These are phyloP conservation scores for Sinapis alba DNA, from an alignment of 441 rosid genomes.

Conservation along the genomic window DNA sequence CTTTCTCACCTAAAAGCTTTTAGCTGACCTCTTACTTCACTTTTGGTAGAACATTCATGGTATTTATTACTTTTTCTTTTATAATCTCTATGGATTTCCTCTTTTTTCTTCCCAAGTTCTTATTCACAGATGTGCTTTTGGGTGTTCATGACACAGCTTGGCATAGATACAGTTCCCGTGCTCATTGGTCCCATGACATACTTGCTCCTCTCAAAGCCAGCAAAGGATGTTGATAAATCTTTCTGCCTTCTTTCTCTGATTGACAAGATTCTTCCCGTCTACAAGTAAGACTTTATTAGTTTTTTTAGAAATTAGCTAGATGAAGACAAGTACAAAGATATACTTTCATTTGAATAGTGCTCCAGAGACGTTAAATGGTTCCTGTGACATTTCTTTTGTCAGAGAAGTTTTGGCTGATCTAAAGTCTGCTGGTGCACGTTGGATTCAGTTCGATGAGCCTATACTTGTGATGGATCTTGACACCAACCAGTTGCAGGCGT, in stretches of 20 bases:
- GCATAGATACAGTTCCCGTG: slow-evolving; percentile 57
- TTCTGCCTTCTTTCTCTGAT: slow-evolving; percentile 61
- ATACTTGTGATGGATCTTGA: slow-evolving; percentile 65
- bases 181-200: slow-evolving; percentile 65
- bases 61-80: no score
- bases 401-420: slow-evolving; percentile 64
- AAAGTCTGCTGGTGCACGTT: slow-evolving; percentile 72
- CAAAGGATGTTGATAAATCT: slow-evolving; percentile 61
- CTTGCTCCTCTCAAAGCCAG: slow-evolving; percentile 66
- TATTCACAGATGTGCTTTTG: slow-evolving; percentile 25
- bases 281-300: slow-evolving; percentile 46
- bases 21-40: background rate
- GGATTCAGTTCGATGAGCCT: slow-evolving; percentile 70
- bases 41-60: background rate
- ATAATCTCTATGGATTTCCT: background rate
- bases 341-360: background rate
- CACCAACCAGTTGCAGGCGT: slow-evolving; percentile 53
- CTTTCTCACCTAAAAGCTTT: background rate
- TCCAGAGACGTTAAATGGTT: background rate
- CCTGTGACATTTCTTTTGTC: slow-evolving; percentile 18
- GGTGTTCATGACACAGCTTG: slow-evolving; percentile 46
- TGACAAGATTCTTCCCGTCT: slow-evolving; percentile 56
- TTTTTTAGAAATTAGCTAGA: background rate
- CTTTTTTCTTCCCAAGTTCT: slow-evolving; percentile 4
- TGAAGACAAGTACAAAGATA: background rate